Evolutionary conservation across 1,284 basidiomycete species (phyloP), one percentile per base, ranked within the genome.

Genomic region (Trametes versicolor): DNA sequence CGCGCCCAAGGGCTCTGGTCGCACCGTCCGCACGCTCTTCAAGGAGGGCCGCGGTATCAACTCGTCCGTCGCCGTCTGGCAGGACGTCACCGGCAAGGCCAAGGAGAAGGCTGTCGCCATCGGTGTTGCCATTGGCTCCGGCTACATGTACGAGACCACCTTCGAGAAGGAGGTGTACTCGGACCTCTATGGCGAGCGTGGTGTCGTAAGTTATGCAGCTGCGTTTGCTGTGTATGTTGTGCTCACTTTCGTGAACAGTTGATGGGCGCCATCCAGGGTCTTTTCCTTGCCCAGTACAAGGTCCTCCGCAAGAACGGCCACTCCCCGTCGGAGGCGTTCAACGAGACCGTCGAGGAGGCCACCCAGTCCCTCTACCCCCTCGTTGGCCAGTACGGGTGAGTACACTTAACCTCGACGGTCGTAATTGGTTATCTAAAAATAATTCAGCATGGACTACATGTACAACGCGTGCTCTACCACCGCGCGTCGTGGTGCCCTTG

Each of bases 141-240:
- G 98, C 36, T 97, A 98, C 86, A 85, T 96, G 81, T 98, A 98
- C 80, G 97, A 99, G 84, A 99, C 98, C 53, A 98, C 98, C 68
- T 99, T 99, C 74, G 87, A 99, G 88, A 99, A 98, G 87, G 97
- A 99, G 84, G 98, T 99, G 68, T 99, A 94, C 90, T 99, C 98
- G 63, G 98, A 99, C 81, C 86, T 99, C 68, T 99, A 98, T 81
- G 98, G 98, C 82, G 98, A 99, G 87, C 97, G 97, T 87, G 98
- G 98, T 88, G 97, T 98, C 77, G 92, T 94, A 77, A 75, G 92
- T 91, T 47, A 27, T 67, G 27, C 15, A n/a, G 4, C 48, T 5
- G 49, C 60, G 15, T 43, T 37, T 50, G 39, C 43, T 15, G 43
- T 19, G 52, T 39, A 4, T 17, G 7, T 55, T 65, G 48, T 52